Evolutionary conservation across 352 stramenopile species (phyloP).

Genomic region (Pythium aquatile): DNA sequence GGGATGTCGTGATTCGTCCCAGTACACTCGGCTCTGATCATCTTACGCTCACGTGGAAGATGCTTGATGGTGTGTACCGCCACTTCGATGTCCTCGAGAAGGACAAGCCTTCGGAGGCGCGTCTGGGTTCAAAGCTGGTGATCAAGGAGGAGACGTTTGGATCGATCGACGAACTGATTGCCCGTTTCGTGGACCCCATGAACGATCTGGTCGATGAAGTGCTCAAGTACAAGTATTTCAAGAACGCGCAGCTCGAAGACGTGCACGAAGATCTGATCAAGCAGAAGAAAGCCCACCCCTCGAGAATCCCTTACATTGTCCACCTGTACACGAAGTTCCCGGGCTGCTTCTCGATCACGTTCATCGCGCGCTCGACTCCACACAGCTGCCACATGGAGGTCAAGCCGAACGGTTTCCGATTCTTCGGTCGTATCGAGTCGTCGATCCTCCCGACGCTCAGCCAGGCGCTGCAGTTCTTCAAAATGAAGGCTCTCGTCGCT

Average conservation of each 20-base stretch:
- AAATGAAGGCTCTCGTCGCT: slow-evolving; percentile 81
- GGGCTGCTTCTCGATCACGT: slow-evolving; percentile 89
- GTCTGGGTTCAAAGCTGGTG: slow-evolving; percentile 75
- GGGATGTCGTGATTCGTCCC: slow-evolving; percentile 85
- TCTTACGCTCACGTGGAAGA: slow-evolving; percentile 88
- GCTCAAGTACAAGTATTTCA: slow-evolving; percentile 87
- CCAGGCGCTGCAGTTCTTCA: slow-evolving; percentile 88
- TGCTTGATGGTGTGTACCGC: slow-evolving; percentile 82
- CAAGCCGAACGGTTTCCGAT: slow-evolving; percentile 79
- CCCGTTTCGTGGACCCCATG: slow-evolving; percentile 87
- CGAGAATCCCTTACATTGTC: slow-evolving; percentile 79
- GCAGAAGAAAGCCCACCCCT: slow-evolving; percentile 85
- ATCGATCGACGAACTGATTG: slow-evolving; percentile 88
- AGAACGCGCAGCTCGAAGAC: slow-evolving; percentile 58
- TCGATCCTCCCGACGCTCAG: slow-evolving; percentile 76
- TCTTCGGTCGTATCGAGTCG: slow-evolving; percentile 87
- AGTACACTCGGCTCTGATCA: slow-evolving; percentile 83
- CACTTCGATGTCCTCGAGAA: slow-evolving; percentile 89
- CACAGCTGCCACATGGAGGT: slow-evolving; percentile 88
- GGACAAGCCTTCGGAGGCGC: slow-evolving; percentile 84
- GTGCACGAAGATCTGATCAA: slow-evolving; percentile 87
- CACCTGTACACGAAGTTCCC: slow-evolving; percentile 87
- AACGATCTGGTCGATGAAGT: slow-evolving; percentile 87
- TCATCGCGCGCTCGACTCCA: slow-evolving; percentile 78
- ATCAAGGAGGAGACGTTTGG: slow-evolving; percentile 88